Percentiles rank a stretch among this genome's conserved stretches.
Conservation (phyloP, 2,329 filamentous ascomycete species). For the Nemania sp. region DNA sequence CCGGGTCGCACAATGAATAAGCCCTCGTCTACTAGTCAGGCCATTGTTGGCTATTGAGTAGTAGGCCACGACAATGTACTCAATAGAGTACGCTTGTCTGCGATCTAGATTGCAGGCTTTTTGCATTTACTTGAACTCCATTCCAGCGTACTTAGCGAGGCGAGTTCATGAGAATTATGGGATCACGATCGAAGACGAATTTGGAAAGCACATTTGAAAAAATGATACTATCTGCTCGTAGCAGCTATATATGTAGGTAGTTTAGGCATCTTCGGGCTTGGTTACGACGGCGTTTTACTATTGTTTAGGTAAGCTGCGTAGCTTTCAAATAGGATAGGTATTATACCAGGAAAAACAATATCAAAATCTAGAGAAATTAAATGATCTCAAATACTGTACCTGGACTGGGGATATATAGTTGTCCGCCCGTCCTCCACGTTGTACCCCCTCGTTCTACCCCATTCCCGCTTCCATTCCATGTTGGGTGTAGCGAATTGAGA, state of each 20-base stretch:
- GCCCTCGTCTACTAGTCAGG: neutral
- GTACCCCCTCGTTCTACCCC: neutral
- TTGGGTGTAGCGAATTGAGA: constrained; percentile 10
- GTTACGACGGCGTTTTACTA: constrained; percentile 8
- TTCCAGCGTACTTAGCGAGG: constrained; percentile 35
- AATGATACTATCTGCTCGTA: constrained; percentile 32
- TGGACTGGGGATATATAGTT: neutral
- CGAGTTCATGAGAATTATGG: constrained; percentile 25
- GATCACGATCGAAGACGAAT: constrained; percentile 12
- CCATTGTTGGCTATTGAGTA: neutral
- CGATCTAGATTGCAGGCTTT: neutral
- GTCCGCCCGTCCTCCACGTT: neutral
- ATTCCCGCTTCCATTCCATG: neutral
- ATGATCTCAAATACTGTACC: neutral
- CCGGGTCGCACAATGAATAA: constrained; percentile 59
- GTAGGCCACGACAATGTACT: neutral
- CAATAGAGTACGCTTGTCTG: neutral
- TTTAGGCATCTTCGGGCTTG: neutral
- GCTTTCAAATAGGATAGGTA: neutral
- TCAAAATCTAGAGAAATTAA: neutral
- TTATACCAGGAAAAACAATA: too few species aligned
- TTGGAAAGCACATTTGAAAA: constrained; percentile 3
- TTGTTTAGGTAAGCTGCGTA: constrained; percentile 5
- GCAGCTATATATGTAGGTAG: constrained; percentile 4
- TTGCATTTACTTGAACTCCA: constrained; percentile 17